Conservation (phyloP, 805 yeast species). For the Metschnikowia anglica region DNA sequence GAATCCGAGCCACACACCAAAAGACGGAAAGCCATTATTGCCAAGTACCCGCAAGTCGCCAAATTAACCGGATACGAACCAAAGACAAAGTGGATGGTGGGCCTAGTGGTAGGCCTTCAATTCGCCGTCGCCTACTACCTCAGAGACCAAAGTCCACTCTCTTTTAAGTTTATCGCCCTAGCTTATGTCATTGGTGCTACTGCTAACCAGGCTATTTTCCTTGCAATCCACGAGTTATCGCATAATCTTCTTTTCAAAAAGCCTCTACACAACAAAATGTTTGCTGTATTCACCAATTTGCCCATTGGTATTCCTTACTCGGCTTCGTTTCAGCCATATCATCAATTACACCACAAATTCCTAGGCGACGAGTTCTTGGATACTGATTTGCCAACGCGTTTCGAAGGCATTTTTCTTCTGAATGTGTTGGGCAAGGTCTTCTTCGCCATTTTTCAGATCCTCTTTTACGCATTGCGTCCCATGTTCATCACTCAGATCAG, state of each 20-base stretch:
- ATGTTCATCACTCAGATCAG: conserved; percentile 77
- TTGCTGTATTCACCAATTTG: conserved; percentile 71
- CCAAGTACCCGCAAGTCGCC: conserved; percentile 74
- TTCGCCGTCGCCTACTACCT: conserved; percentile 60
- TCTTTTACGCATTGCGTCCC: conserved; percentile 88
- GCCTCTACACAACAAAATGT: conserved; percentile 74
- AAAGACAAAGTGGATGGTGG: conserved; percentile 71
- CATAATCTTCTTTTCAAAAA: conserved; percentile 82
- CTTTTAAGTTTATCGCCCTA: conserved; percentile 53
- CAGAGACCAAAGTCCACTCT: conserved; percentile 51
- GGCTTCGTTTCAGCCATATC: conserved; percentile 88
- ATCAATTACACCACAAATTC: conserved; percentile 87
- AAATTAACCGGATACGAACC: conserved; percentile 87
- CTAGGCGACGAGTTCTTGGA: conserved; percentile 81
- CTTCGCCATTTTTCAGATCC: conserved; percentile 84
- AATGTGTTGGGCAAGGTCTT: conserved; percentile 84
- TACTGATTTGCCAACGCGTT: conserved; percentile 81
- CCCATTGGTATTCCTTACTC: conserved; percentile 91
- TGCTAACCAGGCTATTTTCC: conserved; percentile 75
- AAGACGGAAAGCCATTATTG: conserved; percentile 70
- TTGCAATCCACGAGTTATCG: conserved; percentile 85
- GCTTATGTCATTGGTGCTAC: conserved; percentile 88
- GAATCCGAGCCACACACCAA: conserved; percentile 77
- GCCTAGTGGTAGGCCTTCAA: conserved; percentile 67
- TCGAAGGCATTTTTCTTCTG: conserved; percentile 73